Percentiles rank a stretch among this genome's conserved stretches.
phyloP scores from a whole-genome alignment of 805 yeast genomes.

The Pichia heedii region DNA sequence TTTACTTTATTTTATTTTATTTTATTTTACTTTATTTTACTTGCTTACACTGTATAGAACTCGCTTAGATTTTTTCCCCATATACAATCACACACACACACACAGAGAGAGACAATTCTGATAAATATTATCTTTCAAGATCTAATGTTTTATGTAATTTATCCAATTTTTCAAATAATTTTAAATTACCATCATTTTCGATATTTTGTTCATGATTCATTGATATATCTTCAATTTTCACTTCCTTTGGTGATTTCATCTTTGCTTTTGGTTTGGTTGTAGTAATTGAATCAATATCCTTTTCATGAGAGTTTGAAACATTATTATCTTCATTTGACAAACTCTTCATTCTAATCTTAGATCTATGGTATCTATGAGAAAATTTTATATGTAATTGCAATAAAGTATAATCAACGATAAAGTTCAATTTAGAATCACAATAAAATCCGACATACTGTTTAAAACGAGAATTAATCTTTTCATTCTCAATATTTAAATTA shows the following conservation, averaged over 20 bases:
- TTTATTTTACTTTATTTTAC: too few species aligned
- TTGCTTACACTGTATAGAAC: too few species aligned
- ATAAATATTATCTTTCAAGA: not conserved
- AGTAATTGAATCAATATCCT: too few species aligned
- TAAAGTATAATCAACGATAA: slow-evolving; percentile 5
- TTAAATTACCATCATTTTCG: not conserved
- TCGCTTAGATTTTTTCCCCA: too few species aligned
- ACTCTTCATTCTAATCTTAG: not conserved
- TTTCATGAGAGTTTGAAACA: not conserved
- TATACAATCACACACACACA: too few species aligned
- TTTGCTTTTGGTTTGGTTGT: too few species aligned
- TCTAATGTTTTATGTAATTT: slow-evolving; percentile 2
- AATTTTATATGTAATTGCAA: slow-evolving; percentile 2
- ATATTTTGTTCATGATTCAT: too few species aligned
- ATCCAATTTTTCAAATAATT: not conserved
- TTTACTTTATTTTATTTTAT: too few species aligned
- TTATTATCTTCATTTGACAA: too few species aligned
- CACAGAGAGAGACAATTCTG: not conserved
- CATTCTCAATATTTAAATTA: not conserved
- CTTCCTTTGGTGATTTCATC: too few species aligned
- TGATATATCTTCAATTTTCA: too few species aligned
- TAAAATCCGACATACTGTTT: not conserved
- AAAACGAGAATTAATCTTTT: not conserved
- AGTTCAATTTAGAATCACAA: slow-evolving; percentile 5
- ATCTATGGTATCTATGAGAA: slow-evolving; percentile 2